Base-by-base conservation (phyloP, 805 yeast genomes). In the Starmera caribaea region DNA sequence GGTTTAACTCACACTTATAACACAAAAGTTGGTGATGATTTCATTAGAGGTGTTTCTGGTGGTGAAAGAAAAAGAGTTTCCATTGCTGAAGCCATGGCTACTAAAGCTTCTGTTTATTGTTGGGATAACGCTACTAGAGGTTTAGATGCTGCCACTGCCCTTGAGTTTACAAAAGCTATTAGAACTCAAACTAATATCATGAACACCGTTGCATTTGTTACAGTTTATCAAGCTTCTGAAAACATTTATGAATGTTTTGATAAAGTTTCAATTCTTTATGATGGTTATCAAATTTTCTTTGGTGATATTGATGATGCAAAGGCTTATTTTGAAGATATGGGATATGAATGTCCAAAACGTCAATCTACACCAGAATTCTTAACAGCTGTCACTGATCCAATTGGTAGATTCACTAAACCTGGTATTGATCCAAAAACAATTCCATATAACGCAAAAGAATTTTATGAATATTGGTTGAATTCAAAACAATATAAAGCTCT, bases 101-200 rank as follows among this genome's bases (percentile, higher is more conserved):
- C 79, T 37, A 75, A 79, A 26, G 81, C 86, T 27, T 63, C 73
- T 37, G 65, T 81, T 38, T 79, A 73, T 46, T 76, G 83, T 59
- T 80, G 84, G 76, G 89, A 84, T 65, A 85, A 85, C 53, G 81
- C 90, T 6, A 85, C 95, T 6, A 74, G 92, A 65, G 95, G 95
- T 50, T 68, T 85, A 43, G 95, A 84, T 61, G 72, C 92, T 4
- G 82, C 92, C 10, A 83, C 92, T 33, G 94, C 95, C 3, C 66
- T 81, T 46, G 89, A 82, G 54, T 84, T 76, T 51, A 68, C 81
- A 32, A 67, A 75, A 45, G 80, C 86, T 16, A 66, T 84, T 44
- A 76, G 82, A 50, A 70, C 76, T 3, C 63, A 74, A n/a, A 79
- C 87, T 4, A 60, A 66, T 30, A 60, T 79, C 38, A 57, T 71